Evolutionary conservation across 2,329 filamentous ascomycete species (phyloP).

Genomic region (Penicillium sp.): DNA sequence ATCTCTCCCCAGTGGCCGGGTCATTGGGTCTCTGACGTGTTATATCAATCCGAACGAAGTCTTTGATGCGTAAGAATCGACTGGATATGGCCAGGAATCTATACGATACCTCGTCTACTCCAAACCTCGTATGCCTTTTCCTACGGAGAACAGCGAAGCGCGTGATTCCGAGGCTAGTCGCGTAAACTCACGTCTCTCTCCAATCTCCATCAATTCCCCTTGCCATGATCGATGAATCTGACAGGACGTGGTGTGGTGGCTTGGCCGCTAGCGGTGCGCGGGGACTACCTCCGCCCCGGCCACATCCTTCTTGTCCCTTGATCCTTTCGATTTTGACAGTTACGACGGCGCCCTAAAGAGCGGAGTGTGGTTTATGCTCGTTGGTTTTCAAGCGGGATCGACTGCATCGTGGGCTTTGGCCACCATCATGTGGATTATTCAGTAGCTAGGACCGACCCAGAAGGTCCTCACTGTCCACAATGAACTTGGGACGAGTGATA

Average conservation of each 20-base stretch:
- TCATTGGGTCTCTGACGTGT: neutral
- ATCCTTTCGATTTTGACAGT: neutral
- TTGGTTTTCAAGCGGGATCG: neutral
- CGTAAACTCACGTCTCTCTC: neutral
- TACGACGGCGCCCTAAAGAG: neutral
- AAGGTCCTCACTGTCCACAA: neutral
- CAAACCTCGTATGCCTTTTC: too few species aligned
- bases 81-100: neutral
- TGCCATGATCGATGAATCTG: neutral
- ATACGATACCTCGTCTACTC: neutral
- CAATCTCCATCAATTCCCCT: neutral
- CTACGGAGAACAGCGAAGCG: neutral
- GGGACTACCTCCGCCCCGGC: neutral
- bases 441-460: neutral
- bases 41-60: neutral
- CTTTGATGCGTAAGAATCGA: neutral
- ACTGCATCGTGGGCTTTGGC: neutral
- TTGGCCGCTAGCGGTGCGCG: constrained; percentile 2
- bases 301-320: constrained; percentile 1
- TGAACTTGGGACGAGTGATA: neutral
- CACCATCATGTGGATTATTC: neutral
- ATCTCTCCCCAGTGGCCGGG: neutral
- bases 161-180: neutral
- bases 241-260: neutral
- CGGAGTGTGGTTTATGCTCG: neutral